These are phyloP conservation scores for Penicillium flavigenum DNA, from an alignment of 495 filamentous ascomycete genomes.

Conservation along the genomic window DNA sequence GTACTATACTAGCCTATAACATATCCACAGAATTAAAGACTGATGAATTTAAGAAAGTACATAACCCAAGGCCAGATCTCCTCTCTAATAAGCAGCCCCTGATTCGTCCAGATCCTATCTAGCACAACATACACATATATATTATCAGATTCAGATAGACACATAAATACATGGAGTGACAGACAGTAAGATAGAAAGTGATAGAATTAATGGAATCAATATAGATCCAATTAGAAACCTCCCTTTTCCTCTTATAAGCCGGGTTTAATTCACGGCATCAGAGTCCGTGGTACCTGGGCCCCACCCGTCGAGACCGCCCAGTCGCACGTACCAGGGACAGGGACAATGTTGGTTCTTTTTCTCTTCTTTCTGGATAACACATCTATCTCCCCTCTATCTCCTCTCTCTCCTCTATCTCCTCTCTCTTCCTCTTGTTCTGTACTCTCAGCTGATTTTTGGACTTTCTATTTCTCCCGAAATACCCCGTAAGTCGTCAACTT, in stretches of 20 bases:
- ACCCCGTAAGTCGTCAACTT: constrained; percentile 1
- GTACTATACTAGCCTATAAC: no score
- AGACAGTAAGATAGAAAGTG: background rate
- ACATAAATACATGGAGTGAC: background rate
- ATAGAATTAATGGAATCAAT: background rate
- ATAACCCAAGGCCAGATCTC: constrained; percentile 5
- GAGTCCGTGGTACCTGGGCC: constrained; percentile 13
- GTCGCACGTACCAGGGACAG: constrained; percentile 8
- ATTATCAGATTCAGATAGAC: background rate
- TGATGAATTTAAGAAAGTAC: no score
- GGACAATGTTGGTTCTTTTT: constrained; percentile 13
- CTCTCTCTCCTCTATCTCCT: constrained; percentile 8
- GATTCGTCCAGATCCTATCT: constrained; percentile 21
- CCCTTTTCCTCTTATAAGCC: constrained; percentile 5
- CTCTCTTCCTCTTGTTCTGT: constrained; percentile 12
- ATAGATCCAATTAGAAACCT: constrained; percentile 1
- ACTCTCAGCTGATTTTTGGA: constrained; percentile 9
- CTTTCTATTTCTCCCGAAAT: constrained; percentile 3
- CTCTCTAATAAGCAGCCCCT: constrained; percentile 30
- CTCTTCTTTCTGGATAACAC: constrained; percentile 7
- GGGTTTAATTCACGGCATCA: constrained; percentile 31
- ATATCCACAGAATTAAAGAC: no score
- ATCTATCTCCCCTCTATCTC: constrained; percentile 6
- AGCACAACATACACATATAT: background rate
- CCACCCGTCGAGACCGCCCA: constrained; percentile 22